Conservation (phyloP, 1,139 yeast species). For the Blastobotrys illinoisensis region DNA sequence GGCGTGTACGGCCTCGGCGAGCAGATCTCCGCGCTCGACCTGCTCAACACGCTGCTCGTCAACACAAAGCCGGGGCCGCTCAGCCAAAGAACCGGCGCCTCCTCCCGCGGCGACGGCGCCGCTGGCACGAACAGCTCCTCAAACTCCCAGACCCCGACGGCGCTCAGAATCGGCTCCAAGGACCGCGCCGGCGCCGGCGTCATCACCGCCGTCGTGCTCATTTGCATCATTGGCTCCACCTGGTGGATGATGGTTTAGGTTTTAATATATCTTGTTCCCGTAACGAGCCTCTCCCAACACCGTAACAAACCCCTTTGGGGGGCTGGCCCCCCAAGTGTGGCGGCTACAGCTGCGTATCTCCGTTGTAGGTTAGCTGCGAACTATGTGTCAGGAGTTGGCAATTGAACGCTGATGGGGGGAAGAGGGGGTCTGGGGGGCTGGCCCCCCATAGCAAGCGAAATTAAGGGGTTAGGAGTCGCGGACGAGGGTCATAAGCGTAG, state of each 20-base stretch:
- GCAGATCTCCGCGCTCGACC: slow-evolving; percentile 70
- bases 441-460: no score
- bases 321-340: no score
- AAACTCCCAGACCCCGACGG: slow-evolving; percentile 20
- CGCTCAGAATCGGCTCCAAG: slow-evolving; percentile 48
- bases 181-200: slow-evolving; percentile 89
- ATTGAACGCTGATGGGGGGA: no score
- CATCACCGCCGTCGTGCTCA: slow-evolving; percentile 69
- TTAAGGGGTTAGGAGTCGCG: no score
- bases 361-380: no score
- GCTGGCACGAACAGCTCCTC: slow-evolving; percentile 26
- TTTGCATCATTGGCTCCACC: slow-evolving; percentile 57
- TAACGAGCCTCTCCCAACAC: no score
- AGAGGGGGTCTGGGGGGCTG: no score
- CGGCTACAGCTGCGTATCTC: no score
- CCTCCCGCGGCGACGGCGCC: slow-evolving; percentile 34
- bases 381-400: no score
- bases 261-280: no score
- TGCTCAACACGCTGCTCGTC: slow-evolving; percentile 45
- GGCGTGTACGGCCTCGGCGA: slow-evolving; percentile 70
- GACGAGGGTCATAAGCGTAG: neutral
- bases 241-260: slow-evolving; percentile 69
- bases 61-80: slow-evolving; percentile 39
- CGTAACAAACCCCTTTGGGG: no score
- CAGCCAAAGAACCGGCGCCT: slow-evolving; percentile 43